Conservation (phyloP, 148 eudicot genomes). For the Chenopodium formosanum region DNA sequence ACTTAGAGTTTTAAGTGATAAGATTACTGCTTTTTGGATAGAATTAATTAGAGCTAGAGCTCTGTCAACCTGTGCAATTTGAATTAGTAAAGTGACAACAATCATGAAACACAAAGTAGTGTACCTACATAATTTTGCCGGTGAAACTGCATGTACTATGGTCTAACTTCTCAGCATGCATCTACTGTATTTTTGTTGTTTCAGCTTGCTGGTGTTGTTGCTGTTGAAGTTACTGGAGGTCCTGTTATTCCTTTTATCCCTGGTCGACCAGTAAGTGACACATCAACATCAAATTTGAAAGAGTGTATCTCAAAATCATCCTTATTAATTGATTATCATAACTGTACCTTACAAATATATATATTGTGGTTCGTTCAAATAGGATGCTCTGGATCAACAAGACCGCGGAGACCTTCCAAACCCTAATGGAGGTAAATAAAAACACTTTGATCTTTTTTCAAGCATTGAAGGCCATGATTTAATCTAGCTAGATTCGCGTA, state of each 20-base stretch:
- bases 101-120: too few species aligned
- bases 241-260: constrained; percentile 65
- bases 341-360: not conserved
- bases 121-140: too few species aligned
- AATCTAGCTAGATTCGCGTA: too few species aligned
- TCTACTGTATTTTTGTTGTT: not conserved
- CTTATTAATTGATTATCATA: not conserved
- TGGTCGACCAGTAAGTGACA: constrained; percentile 59
- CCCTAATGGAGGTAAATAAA: constrained; percentile 57
- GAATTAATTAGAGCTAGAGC: too few species aligned
- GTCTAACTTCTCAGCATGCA: too few species aligned
- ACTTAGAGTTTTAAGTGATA: too few species aligned
- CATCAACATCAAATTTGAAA: not conserved
- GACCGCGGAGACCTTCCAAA: constrained; percentile 78
- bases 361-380: not conserved
- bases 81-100: too few species aligned
- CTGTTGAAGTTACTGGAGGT: constrained; percentile 86
- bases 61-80: too few species aligned
- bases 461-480: too few species aligned
- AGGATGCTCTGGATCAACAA: constrained; percentile 60
- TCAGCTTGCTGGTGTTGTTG: constrained; percentile 90
- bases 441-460: not conserved
- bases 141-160: too few species aligned
- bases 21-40: too few species aligned
- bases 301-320: not conserved